phyloP scores from a whole-genome alignment of 2,329 filamentous ascomycete genomes.

The Arachnomyces sp. region DNA sequence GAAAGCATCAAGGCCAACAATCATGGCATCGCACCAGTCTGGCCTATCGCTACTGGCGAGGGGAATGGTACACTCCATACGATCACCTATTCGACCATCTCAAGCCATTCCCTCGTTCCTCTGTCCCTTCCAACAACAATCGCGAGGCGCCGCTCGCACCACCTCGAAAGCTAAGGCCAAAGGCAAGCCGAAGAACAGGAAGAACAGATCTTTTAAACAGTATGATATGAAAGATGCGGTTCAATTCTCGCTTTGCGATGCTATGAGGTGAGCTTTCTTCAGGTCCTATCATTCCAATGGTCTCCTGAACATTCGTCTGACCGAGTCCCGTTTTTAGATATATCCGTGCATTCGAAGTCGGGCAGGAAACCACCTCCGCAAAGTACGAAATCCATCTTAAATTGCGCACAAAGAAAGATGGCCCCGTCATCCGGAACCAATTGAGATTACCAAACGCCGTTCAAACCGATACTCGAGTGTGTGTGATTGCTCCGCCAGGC shows the following conservation, averaged over 20 bases:
- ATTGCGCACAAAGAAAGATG: slow-evolving; percentile 74
- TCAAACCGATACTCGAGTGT: slow-evolving; percentile 78
- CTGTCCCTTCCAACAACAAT: slow-evolving; percentile 20
- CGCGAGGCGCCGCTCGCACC: slow-evolving; percentile 17
- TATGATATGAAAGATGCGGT: slow-evolving; percentile 56
- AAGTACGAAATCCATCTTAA: slow-evolving; percentile 89
- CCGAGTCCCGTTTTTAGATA: slow-evolving; percentile 55
- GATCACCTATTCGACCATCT: too few relatives aligned
- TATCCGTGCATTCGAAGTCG: slow-evolving; percentile 86
- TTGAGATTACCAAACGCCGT: slow-evolving; percentile 83
- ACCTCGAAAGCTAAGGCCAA: slow-evolving; percentile 30
- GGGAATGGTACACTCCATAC: too few relatives aligned
- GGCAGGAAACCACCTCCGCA: slow-evolving; percentile 58
- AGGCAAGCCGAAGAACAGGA: slow-evolving; percentile 53
- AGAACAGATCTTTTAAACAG: slow-evolving; percentile 54
- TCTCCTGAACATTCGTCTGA: slow-evolving; percentile 11
- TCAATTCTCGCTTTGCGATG: slow-evolving; percentile 78
- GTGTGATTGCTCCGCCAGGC: slow-evolving; percentile 80
- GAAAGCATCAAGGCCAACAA: too few relatives aligned
- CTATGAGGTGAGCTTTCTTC: slow-evolving; percentile 57
- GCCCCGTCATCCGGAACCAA: slow-evolving; percentile 77
- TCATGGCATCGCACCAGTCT: too few relatives aligned
- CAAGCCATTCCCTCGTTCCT: slow-evolving; percentile 22
- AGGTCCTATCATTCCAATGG: slow-evolving; percentile 6
- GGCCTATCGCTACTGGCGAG: too few relatives aligned